Base-by-base conservation (phyloP, 306 rosid species). In the Cucumis hystrix region DNA sequence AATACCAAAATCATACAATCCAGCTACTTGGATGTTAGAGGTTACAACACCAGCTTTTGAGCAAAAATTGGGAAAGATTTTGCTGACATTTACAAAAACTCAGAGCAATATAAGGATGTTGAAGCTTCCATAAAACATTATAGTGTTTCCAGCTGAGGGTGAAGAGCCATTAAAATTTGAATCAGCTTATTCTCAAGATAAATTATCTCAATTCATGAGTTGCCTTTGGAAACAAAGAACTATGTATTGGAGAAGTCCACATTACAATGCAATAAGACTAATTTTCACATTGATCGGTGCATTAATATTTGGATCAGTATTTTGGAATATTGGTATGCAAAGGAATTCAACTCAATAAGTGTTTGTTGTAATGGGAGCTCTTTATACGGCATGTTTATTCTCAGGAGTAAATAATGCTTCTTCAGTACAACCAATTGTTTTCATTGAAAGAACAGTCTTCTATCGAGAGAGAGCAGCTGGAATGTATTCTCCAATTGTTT, bases 21-120 rank as follows among this genome's bases (percentile, higher is more conserved):
- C 98, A 58, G 98, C 98, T 51, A 91, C 98, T 52, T 93, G 98
- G 98, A 92, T 93, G 87, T 91, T 93, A 41, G 98, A 93, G 85
- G 91, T 93, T 69, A 88, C 97, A 17, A 91, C 98, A 56, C 83
- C 91, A 39, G 85, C 87, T 63, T 75, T 85, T 62, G 98, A 93
- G 83, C 91, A 83, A 75, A 93, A 81, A 76, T 91, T 58, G 80
- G 80, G 45, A 60, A 8, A 80, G 97, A 93, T 81, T 93, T 91
- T 63, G 90, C 97, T 62, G 84, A 61, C 0, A 39, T 86, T 37
- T 91, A 93, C 79, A 80, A 60, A 65, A 88, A 83, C 47, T 93
- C 98, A 8, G 78, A 75, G 13, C 97, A 84, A 30, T 91, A 33
- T 33, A 33, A 33, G 5, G 89, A 74, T 40, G 96, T 91, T 76